Evolutionary conservation across 1,139 yeast species (phyloP).

Genomic region (Candida glucosophila): DNA sequence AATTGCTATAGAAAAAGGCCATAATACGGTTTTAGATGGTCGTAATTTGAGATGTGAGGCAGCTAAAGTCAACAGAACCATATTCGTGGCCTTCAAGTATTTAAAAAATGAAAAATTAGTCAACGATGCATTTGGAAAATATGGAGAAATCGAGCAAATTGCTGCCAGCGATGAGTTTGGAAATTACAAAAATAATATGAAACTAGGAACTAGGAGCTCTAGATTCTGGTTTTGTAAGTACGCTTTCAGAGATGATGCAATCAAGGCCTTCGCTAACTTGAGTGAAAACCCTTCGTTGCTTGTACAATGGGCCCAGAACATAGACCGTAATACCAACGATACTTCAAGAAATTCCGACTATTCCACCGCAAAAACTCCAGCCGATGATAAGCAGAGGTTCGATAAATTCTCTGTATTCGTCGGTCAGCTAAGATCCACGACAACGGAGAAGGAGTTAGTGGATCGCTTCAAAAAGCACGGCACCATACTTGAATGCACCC

Average conservation of each 20-base stretch:
- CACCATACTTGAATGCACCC: slow-evolving; percentile 42
- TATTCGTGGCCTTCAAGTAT: slow-evolving; percentile 39
- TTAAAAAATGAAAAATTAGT: slow-evolving; percentile 22
- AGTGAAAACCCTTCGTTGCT: slow-evolving; percentile 43
- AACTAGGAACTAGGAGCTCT: slow-evolving; percentile 7
- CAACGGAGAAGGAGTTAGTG: slow-evolving; percentile 42
- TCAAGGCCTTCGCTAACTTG: slow-evolving; percentile 70
- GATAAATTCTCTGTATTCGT: slow-evolving; percentile 70
- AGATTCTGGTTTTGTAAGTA: slow-evolving; percentile 74
- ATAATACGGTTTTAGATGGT: slow-evolving; percentile 61
- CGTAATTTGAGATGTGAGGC: slow-evolving; percentile 79
- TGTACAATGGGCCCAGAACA: slow-evolving; percentile 83
- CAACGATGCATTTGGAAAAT: slow-evolving; percentile 31
- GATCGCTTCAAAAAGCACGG: slow-evolving; percentile 67
- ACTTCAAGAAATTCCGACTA: slow-evolving; percentile 3
- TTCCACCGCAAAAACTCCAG: slow-evolving; percentile 4
- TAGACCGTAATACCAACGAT: slow-evolving; percentile 25
- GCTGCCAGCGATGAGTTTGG: slow-evolving; percentile 41
- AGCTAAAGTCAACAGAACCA: slow-evolving; percentile 84
- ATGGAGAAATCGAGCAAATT: slow-evolving; percentile 70
- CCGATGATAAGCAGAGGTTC: no score
- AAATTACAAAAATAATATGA: slow-evolving; percentile 10
- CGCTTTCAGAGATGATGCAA: slow-evolving; percentile 85
- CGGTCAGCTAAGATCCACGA: slow-evolving; percentile 55
- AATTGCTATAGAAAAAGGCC: slow-evolving; percentile 60